Evolutionary conservation across 2,329 filamentous ascomycete species (phyloP).

Genomic region (Myriangium duriaei): DNA sequence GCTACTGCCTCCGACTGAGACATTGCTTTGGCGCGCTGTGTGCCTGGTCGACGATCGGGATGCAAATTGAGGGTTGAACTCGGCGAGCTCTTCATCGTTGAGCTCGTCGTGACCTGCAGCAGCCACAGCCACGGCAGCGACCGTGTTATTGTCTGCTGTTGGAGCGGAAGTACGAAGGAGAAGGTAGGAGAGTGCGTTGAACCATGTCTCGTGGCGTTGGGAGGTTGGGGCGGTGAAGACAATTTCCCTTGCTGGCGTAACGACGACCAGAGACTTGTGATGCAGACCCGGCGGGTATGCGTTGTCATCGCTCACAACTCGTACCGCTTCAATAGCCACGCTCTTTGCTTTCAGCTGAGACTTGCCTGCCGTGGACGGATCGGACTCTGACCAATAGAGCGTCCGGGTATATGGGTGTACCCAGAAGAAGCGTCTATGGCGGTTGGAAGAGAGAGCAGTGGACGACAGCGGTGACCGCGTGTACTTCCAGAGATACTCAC

Average conservation of each 20-base stretch:
- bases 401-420: conserved; percentile 95
- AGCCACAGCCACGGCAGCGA: conserved; percentile 20
- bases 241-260: conserved; percentile 76
- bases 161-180: conserved; percentile 54
- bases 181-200: conserved; percentile 89
- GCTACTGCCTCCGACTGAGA: conserved; percentile 25
- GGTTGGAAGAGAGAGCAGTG: conserved; percentile 66
- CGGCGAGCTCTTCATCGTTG: conserved; percentile 48
- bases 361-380: conserved; percentile 69
- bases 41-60: conserved; percentile 30
- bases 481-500: conserved; percentile 98
- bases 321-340: conserved; percentile 82
- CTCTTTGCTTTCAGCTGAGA: conserved; percentile 73
- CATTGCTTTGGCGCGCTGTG: conserved; percentile 36
- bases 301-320: conserved; percentile 88
- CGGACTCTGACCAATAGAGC: conserved; percentile 88
- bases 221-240: conserved; percentile 92
- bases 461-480: conserved; percentile 86
- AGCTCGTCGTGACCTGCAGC: conserved; percentile 38
- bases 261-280: conserved; percentile 80
- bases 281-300: conserved; percentile 89
- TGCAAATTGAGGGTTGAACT: conserved; percentile 63
- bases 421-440: conserved; percentile 96
- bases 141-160: conserved; percentile 29
- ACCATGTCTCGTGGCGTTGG: conserved; percentile 95